phyloP scores from a whole-genome alignment of 805 yeast genomes.

The Phaffomyces antillensis region DNA sequence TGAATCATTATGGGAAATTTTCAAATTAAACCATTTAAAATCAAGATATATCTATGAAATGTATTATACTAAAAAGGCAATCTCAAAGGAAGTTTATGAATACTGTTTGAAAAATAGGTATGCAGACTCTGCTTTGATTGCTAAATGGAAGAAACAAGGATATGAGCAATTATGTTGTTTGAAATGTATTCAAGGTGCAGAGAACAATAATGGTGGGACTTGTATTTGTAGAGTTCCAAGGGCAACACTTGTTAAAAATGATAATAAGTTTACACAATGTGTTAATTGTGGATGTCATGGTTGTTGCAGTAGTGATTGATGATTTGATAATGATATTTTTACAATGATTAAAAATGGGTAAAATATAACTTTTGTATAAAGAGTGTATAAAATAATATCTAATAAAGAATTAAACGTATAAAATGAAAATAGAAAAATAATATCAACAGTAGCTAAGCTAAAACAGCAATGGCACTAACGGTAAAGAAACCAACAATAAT shows the following conservation, averaged over 20 bases:
- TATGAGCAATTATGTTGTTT: constrained; percentile 83
- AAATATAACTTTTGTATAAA: no score
- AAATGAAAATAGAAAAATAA: not conserved
- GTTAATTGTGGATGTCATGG: constrained; percentile 83
- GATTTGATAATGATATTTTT: not conserved
- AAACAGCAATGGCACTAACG: constrained; percentile 10
- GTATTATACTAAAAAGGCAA: constrained; percentile 62
- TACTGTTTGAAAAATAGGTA: constrained; percentile 64
- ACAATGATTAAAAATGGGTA: not conserved
- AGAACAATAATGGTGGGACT: constrained; percentile 56
- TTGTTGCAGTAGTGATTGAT: constrained; percentile 66
- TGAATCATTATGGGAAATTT: constrained; percentile 63
- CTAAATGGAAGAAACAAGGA: constrained; percentile 81
- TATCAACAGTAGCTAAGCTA: constrained; percentile 2
- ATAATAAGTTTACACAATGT: constrained; percentile 43
- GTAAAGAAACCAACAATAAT: constrained; percentile 4
- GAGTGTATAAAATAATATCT: no score
- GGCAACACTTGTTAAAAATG: constrained; percentile 35
- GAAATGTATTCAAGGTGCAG: constrained; percentile 60
- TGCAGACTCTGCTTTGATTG: constrained; percentile 65
- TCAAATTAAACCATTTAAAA: constrained; percentile 63
- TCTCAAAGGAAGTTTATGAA: constrained; percentile 60
- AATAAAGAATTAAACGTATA: no score
- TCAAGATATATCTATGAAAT: constrained; percentile 70
- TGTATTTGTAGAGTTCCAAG: constrained; percentile 87